Percentiles rank a stretch among this genome's conserved stretches.
These are phyloP conservation scores for Leccinum imitatum DNA, from an alignment of 768 basidiomycete genomes.

Conservation along the genomic window DNA sequence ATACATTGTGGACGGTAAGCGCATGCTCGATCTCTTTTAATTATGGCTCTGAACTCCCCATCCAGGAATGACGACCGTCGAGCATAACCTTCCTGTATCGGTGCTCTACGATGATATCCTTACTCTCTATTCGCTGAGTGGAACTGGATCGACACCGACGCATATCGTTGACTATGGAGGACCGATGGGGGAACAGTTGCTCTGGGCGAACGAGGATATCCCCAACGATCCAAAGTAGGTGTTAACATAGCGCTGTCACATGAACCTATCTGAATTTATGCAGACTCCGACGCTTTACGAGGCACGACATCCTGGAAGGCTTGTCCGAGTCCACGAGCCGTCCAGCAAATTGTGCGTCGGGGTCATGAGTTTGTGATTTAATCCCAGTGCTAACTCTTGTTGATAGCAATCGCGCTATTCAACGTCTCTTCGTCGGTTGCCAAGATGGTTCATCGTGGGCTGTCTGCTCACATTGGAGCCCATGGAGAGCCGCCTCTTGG, in stretches of 20 bases:
- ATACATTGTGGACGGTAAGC: slow-evolving; percentile 71
- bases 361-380: background rate
- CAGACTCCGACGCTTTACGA: slow-evolving; percentile 62
- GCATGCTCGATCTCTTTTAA: background rate
- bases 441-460: slow-evolving; percentile 64
- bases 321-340: slow-evolving; percentile 61
- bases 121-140: slow-evolving; percentile 61
- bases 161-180: slow-evolving; percentile 82
- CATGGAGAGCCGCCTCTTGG: slow-evolving; percentile 75
- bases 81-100: slow-evolving; percentile 68
- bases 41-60: background rate
- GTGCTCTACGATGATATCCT: slow-evolving; percentile 65
- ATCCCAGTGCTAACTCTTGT: background rate
- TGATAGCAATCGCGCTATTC: slow-evolving; percentile 58
- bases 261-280: background rate
- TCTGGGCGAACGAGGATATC: slow-evolving; percentile 66
- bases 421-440: slow-evolving; percentile 70
- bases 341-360: slow-evolving; percentile 53
- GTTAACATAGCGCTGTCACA: background rate
- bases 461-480: slow-evolving; percentile 66
- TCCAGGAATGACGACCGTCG: slow-evolving; percentile 73
- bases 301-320: slow-evolving; percentile 62
- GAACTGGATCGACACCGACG: slow-evolving; percentile 72
- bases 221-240: slow-evolving; percentile 68
- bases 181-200: slow-evolving; percentile 59